Percentiles rank a stretch among this genome's conserved stretches.
Evolutionary conservation across 345 rosid genomes (phyloP).

Genomic region (Conringia planisiliqua): DNA sequence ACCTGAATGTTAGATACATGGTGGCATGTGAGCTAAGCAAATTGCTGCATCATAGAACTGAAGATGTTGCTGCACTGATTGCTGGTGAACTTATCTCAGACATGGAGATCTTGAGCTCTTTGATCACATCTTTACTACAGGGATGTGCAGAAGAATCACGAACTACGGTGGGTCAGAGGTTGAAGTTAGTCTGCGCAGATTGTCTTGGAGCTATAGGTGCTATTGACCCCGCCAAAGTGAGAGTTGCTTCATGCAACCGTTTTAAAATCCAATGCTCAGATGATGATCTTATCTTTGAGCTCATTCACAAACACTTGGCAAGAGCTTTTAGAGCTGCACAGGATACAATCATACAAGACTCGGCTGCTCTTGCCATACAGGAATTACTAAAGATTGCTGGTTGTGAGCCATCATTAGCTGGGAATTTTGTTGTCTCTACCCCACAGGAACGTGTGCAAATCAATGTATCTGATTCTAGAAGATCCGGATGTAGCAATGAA

Average conservation of each 20-base stretch:
- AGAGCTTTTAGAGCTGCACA: slow-evolving; percentile 99
- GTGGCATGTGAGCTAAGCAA: slow-evolving; percentile 91
- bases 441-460: slow-evolving; percentile 36
- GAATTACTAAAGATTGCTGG: slow-evolving; percentile 95
- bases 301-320: slow-evolving; percentile 85
- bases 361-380: slow-evolving; percentile 98
- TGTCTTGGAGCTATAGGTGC: slow-evolving; percentile 97
- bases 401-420: slow-evolving; percentile 91
- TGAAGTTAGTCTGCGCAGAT: slow-evolving; percentile 88
- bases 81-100: slow-evolving; percentile 72
- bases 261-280: slow-evolving; percentile 97
- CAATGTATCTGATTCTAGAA: slow-evolving; percentile 33
- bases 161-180: slow-evolving; percentile 80
- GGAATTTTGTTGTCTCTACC: slow-evolving; percentile 47
- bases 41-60: slow-evolving; percentile 65
- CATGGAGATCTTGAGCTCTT: slow-evolving; percentile 78
- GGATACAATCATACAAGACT: slow-evolving; percentile 87
- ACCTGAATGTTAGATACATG: slow-evolving; percentile 97
- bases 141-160: slow-evolving; percentile 99
- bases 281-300: slow-evolving; percentile 96
- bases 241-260: slow-evolving; percentile 62
- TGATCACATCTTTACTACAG: slow-evolving; percentile 75
- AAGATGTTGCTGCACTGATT: slow-evolving; percentile 67
- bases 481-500: slow-evolving; percentile 37
- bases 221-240: slow-evolving; percentile 95